Base-by-base conservation (phyloP, 139 green algal genomes). In the Volvox africanus region DNA sequence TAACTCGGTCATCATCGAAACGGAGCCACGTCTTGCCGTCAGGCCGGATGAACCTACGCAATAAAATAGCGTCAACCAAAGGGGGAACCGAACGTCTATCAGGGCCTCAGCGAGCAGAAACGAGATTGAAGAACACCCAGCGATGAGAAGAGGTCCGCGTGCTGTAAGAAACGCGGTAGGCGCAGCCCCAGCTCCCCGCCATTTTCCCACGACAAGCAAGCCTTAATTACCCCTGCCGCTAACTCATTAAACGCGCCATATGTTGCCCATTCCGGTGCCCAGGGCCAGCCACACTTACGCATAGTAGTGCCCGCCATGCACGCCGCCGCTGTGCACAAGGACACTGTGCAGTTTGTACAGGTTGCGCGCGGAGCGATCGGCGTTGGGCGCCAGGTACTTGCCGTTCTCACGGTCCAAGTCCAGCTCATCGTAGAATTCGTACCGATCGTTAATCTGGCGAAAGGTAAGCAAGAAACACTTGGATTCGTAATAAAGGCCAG, bases 241-340 rank as follows among this genome's bases (percentile, higher is more conserved):
- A 55, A 9, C 9, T 55, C 44, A 14, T 9, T 55, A 5, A 5
- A 55, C 5, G 44, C 44, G 44, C 44, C 9, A 9, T 55, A 55
- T 55, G 44, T 55, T 55, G 44, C 44, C 44, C 44, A 55, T 9
- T 55, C 44, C 44, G 44, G 44, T 55, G 44, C 44, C 9, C 44
- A 55, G 44, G 44, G 5, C 44, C 44, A 55, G 44, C 44, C 44
- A 5, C 44, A 55, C 85, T 89, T 71, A 89, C 85, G 97, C 97
- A 80, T 98, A 99, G 97, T 99, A 99, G 94, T 99, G 98, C 11
- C 98, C 98, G n/a, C 98, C 97, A 80, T 99, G 96, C 50, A 98
- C 94, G 61, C 96, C 96, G n/a, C 98, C 98, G 81, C 94, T 98
- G 96, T 99, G 98, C 86, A 99, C 98, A 82, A 99, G 94, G 80